Base-by-base conservation (phyloP, 192 early-diverging fungal genomes). In the Chytriomyces hyalinus region DNA sequence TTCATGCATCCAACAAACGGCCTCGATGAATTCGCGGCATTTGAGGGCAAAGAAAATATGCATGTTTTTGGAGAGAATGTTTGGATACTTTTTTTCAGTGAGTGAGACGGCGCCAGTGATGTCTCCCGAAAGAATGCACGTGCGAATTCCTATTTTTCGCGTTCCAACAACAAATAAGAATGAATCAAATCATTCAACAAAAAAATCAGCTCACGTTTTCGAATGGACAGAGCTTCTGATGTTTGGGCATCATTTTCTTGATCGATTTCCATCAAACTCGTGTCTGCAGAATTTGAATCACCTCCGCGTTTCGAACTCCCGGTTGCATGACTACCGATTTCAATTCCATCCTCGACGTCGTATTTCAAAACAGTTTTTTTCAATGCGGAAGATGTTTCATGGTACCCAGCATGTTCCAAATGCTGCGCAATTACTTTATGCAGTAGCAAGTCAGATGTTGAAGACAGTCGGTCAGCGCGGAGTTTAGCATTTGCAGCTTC, bases 11-110 rank as follows among this genome's bases (percentile, higher is more conserved):
- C 70, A 57, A 76, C 67, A 45, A 53, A 97, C 90, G 84, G 96
- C 87, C 86, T 98, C 94, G 20, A 97, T 87, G 80, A 97, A 97
- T 77, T 94, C 89, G 53, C 88, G 91, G 78, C 96, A 95, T 24
- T 90, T 84, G 46, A 98, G 87, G 65, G 88, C 88, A 67, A 97
- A 95, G 60, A 88, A 81, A 59, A 97, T 80, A 47, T 88, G 80
- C 49, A 85, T 87, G 68, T 94, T 87, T 13, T 84, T 77, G 6
- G 74, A 36, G 10, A 96, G 82, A 22, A 97, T 82, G 0, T 62
- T 75, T 0, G 96, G 94, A 73, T 92, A 96, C 48, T 87, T 82
- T 11, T 82, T 66, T 51, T 94, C 86, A 49, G 91, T 81, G 49
- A 93, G 62, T n/a, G 80, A 75, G 28, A 95, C 86, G 4, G 95